Conservation (phyloP, 129 eudicot genomes). For the Flaveria linearis region DNA sequence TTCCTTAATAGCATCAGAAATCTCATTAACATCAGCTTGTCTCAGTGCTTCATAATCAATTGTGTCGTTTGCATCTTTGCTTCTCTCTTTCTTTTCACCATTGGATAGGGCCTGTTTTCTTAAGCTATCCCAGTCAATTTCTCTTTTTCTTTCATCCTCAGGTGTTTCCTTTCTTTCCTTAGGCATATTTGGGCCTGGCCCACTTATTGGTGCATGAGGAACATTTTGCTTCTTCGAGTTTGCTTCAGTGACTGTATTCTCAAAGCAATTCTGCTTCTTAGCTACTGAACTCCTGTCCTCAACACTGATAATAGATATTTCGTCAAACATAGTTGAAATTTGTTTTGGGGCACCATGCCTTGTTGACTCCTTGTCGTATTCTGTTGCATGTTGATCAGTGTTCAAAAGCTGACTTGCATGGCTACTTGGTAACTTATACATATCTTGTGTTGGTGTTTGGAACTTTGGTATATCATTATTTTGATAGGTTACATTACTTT, state of each 20-base stretch:
- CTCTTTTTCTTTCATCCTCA: conserved; percentile 46
- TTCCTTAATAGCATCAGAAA: conserved; percentile 72
- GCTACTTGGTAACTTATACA: not conserved
- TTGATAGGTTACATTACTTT: conserved; percentile 7
- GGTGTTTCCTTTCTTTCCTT: conserved; percentile 51
- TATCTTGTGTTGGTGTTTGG: conserved; percentile 7
- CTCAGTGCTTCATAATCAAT: conserved; percentile 86
- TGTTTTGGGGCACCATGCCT: not conserved
- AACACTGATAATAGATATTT: conserved; percentile 13
- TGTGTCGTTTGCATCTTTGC: conserved; percentile 60
- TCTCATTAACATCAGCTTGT: conserved; percentile 61
- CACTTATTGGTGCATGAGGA: conserved; percentile 37
- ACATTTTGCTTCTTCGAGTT: conserved; percentile 35
- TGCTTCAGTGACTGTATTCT: conserved; percentile 29
- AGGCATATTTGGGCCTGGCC: conserved; percentile 25
- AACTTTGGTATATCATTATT: conserved; percentile 1
- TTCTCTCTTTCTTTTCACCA: conserved; percentile 49
- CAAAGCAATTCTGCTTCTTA: conserved; percentile 23
- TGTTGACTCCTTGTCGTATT: not conserved
- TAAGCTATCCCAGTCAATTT: conserved; percentile 79
- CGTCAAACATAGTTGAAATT: conserved; percentile 9
- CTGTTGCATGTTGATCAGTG: not conserved
- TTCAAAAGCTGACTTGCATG: not conserved
- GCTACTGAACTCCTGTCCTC: conserved; percentile 28
- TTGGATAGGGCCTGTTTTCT: conserved; percentile 56